Evolutionary conservation across 1,284 basidiomycete genomes (phyloP), one percentile per base, ranked within the genome.

Genomic region (Ustilago vetiveriae): DNA sequence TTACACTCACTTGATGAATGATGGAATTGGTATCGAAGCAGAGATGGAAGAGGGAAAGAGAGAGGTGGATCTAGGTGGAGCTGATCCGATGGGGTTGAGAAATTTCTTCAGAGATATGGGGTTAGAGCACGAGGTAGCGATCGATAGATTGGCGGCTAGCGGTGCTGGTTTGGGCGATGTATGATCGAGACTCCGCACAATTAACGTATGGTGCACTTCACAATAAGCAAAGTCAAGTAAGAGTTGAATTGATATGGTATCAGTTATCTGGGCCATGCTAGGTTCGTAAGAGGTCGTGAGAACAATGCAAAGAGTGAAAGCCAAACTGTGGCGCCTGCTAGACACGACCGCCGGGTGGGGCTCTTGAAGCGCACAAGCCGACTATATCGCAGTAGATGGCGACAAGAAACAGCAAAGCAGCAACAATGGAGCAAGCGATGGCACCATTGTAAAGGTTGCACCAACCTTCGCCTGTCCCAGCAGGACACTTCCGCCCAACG

Each of bases 1-100:
- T 17, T 71, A 71, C 38, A 26, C n/a, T 3, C 44, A 72, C 50
- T 30, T 72, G 10, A 11, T 24, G 11, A 33, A 90, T 87, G 16
- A 39, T 4, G 68, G 68, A 2, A 66, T 54, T 36, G 68, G 68
- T 0, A 53, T 72, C 30, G 68, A 72, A 14, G 62, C 68, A 4
- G 30, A 46, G 19, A 53, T 11, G 7, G 27, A 52, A 6, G n/a
- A 23, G 10, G 37, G 4, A 4, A 24, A 23, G 19, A 38, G 44
- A 8, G 30, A 4, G 22, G 49, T 71, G 4, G 49, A 71, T 21
- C 19, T 71, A 5, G 67, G 67, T 7, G 67, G 67, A 4, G 57
- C 52, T 2, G 57, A 54, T 50, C 53, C 57, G 13, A 50, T 36
- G 23, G 68, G 68, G 0, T 38, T 72, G 42, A 48, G 67, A 9